Base-by-base conservation (phyloP, 2,329 filamentous ascomycete species). In the Stagonosporopsis vannaccii region DNA sequence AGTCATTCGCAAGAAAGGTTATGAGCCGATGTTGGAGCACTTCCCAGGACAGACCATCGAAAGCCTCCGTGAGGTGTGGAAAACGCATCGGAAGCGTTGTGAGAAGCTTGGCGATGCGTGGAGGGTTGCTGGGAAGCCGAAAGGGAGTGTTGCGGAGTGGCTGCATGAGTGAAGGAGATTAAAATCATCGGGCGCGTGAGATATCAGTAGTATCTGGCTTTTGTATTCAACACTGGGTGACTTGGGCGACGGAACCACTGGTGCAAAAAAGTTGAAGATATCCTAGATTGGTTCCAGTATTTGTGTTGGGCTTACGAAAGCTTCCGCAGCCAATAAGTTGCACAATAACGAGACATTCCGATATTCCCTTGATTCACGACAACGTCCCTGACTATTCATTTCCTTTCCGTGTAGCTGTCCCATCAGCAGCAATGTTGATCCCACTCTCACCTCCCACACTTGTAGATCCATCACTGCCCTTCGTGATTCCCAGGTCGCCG, bases 401-500 rank as follows among this genome's bases (percentile, higher is more conserved):
- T 0, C 49, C 55, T 39, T 58, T 58, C 25, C 69, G 37, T 17
- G 58, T 69, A 23, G 66, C 66, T 42, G 66, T 50, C 0, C 70
- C 70, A 44, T 62, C 65, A 20, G 66, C 57, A 9, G 68, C 66
- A 43, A 74, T 59, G 22, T 72, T 70, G 41, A 74, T 73, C 4
- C 70, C 71, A 23, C 68, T 72, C 49, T 65, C 58, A 4, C 71
- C 70, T 13, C 70, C 70, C 15, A 73, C 59, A 37, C 62, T 68
- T 48, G 67, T 68, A 30, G 66, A 70, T n/a, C 71, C 69, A 60
- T 73, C 70, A 17, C 56, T 63, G 2, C 70, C 70, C 48, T 72
- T 62, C 2, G 70, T 74, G 39, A 74, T 72, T 1, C 71, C 71
- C 52, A 74, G 39, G 25, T 73, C 69, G 11, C 71, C 71, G 8